Evolutionary conservation across 495 filamentous ascomycete genomes (phyloP).

Genomic region (Penicillium paradoxum): DNA sequence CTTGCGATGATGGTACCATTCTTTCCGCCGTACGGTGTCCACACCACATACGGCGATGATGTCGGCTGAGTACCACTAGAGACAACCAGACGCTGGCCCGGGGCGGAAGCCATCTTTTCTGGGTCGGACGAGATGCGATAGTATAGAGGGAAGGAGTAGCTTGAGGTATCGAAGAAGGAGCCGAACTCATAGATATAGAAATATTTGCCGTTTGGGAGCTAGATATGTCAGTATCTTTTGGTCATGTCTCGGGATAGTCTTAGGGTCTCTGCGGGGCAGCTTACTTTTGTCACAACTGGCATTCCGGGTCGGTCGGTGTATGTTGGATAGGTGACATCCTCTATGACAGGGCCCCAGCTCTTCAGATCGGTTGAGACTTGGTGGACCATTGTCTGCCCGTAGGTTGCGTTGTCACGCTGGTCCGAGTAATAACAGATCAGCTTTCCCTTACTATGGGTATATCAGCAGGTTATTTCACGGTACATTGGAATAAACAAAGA

Average conservation of each 20-base stretch:
- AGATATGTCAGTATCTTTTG: background rate
- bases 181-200: slow-evolving; percentile 63
- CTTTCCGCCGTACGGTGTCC: slow-evolving; percentile 48
- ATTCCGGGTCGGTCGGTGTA: slow-evolving; percentile 66
- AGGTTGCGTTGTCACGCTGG: slow-evolving; percentile 52
- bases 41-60: slow-evolving; percentile 51
- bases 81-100: slow-evolving; percentile 39
- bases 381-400: slow-evolving; percentile 65
- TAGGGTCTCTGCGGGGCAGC: background rate
- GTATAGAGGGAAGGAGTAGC: slow-evolving; percentile 54
- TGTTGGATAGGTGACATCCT: slow-evolving; percentile 49
- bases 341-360: slow-evolving; percentile 53
- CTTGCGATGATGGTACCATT: slow-evolving; percentile 58
- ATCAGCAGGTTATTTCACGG: too few relatives aligned
- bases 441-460: slow-evolving; percentile 46
- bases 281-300: slow-evolving; percentile 50
- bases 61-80: slow-evolving; percentile 48
- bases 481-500: too few relatives aligned
- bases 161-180: slow-evolving; percentile 40
- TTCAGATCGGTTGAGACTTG: slow-evolving; percentile 53
- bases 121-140: slow-evolving; percentile 50
- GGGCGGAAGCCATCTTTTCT: slow-evolving; percentile 43
- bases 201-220: slow-evolving; percentile 56
- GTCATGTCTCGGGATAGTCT: background rate
- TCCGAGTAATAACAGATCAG: slow-evolving; percentile 66